Conservation (phyloP, 345 rosid genomes). For the Luvunga scandens region DNA sequence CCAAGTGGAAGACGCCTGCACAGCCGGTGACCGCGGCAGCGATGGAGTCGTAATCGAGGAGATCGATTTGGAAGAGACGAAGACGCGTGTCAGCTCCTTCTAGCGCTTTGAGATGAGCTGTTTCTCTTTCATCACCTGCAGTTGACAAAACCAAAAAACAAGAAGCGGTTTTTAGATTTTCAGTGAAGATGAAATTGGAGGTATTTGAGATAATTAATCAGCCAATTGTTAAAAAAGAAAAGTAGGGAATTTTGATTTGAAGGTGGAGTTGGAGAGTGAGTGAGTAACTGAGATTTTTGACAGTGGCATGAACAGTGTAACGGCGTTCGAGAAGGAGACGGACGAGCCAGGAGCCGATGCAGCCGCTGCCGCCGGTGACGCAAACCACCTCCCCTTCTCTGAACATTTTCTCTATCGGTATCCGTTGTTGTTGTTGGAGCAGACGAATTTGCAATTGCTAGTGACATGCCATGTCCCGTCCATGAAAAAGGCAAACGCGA, state of each 20-base stretch:
- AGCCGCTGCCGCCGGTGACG: conserved; percentile 94
- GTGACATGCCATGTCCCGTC: no score
- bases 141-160: neutral
- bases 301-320: conserved; percentile 85
- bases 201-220: no score
- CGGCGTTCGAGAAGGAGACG: conserved; percentile 73
- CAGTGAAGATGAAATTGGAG: neutral
- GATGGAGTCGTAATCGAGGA: conserved; percentile 71
- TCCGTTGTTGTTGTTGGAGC: neutral
- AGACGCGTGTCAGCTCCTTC: conserved; percentile 83
- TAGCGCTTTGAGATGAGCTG: conserved; percentile 69
- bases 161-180: neutral
- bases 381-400: conserved; percentile 54
- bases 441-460: no score
- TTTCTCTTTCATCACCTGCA: conserved; percentile 73
- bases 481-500: no score
- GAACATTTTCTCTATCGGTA: conserved; percentile 25
- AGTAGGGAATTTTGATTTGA: neutral
- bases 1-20: conserved; percentile 83
- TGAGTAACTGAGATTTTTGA: conserved; percentile 58
- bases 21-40: conserved; percentile 64
- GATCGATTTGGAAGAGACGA: conserved; percentile 80
- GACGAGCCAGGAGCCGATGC: conserved; percentile 90
- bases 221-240: no score
- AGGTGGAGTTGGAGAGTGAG: neutral